Conservation (phyloP, 2,329 filamentous ascomycete genomes). For the Arthrobotrys entomopaga region DNA sequence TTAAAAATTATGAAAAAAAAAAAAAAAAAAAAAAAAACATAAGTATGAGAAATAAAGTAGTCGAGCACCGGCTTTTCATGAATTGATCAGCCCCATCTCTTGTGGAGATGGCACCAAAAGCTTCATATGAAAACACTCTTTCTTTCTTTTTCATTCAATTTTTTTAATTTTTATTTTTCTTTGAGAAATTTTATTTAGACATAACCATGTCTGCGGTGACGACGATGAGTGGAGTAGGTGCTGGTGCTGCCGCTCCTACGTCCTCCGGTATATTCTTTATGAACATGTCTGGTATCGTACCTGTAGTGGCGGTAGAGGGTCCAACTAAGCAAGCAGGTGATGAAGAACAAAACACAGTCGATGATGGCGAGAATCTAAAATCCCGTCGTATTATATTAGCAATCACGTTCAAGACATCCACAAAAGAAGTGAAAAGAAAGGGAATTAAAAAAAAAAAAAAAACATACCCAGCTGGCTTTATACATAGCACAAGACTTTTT, state of each 20-base stretch:
- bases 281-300: slow-evolving; percentile 50
- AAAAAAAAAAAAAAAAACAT: no score
- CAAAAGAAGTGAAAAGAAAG: neutral
- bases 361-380: slow-evolving; percentile 71
- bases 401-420: neutral
- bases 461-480: slow-evolving; percentile 81
- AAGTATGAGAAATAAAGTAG: neutral
- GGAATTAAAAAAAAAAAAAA: slow-evolving; percentile 64
- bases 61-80: slow-evolving; percentile 31
- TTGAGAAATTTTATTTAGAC: slow-evolving; percentile 16
- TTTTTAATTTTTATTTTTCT: no score
- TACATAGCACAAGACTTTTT: slow-evolving; percentile 90
- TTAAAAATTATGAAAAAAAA: slow-evolving; percentile 12
- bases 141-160: no score
- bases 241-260: slow-evolving; percentile 50
- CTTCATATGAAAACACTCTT: neutral
- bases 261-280: slow-evolving; percentile 52
- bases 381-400: slow-evolving; percentile 27
- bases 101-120: neutral
- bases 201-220: slow-evolving; percentile 50
- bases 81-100: slow-evolving; percentile 1
- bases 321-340: slow-evolving; percentile 77
- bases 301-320: slow-evolving; percentile 60
- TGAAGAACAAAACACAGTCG: slow-evolving; percentile 81
- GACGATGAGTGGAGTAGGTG: slow-evolving; percentile 52